Conservation (phyloP, 768 basidiomycete genomes). For the Lentinula guzmanii region DNA sequence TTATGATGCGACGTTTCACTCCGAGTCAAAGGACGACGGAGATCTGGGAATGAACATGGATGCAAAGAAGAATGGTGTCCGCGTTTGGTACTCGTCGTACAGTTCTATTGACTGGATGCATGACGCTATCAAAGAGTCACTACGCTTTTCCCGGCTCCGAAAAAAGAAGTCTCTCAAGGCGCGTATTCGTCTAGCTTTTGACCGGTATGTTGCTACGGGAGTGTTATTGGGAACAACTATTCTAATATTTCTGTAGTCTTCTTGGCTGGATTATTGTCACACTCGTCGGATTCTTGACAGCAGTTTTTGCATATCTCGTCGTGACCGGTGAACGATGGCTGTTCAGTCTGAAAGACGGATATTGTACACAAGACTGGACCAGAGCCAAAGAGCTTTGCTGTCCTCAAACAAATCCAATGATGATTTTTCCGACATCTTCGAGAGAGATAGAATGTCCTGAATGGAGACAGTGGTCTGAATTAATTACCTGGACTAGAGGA, state of each 20-base stretch:
- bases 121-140: slow-evolving; percentile 91
- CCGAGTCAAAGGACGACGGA: slow-evolving; percentile 24
- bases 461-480: slow-evolving; percentile 76
- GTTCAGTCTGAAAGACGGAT: slow-evolving; percentile 91
- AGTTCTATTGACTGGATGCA: slow-evolving; percentile 96
- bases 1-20: slow-evolving; percentile 52
- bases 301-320: slow-evolving; percentile 81
- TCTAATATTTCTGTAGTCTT: neutral
- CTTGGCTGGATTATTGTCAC: slow-evolving; percentile 89
- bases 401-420: slow-evolving; percentile 26
- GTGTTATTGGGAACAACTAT: neutral
- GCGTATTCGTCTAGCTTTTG: slow-evolving; percentile 53
- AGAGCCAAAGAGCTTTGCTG: slow-evolving; percentile 84
- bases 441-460: slow-evolving; percentile 43
- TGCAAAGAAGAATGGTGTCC: slow-evolving; percentile 76
- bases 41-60: slow-evolving; percentile 40
- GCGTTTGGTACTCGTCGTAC: slow-evolving; percentile 88
- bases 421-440: slow-evolving; percentile 1
- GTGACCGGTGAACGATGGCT: slow-evolving; percentile 82
- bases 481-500: slow-evolving; percentile 34
- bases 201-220: slow-evolving; percentile 40
- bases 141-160: slow-evolving; percentile 69
- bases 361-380: slow-evolving; percentile 66
- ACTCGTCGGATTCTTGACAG: slow-evolving; percentile 81
- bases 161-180: slow-evolving; percentile 66